These are phyloP conservation scores for Trichosanthes truncata DNA, from an alignment of 306 rosid species.

Conservation along the genomic window DNA sequence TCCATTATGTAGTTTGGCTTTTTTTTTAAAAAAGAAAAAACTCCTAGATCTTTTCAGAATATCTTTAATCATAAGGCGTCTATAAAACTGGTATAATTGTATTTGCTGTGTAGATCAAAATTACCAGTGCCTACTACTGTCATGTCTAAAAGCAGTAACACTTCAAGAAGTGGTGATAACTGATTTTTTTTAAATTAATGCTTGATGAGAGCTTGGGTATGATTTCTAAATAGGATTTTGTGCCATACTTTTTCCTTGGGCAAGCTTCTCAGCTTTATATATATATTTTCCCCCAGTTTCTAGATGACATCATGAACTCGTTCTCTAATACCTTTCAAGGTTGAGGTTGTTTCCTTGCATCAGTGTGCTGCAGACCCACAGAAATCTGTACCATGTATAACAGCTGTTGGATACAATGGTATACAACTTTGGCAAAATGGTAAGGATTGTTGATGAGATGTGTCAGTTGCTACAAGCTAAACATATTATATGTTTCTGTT, in stretches of 20 bases:
- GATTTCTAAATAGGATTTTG: background rate
- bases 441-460: slow-evolving; percentile 6
- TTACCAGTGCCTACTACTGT: background rate
- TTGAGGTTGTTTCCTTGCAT: slow-evolving; percentile 26
- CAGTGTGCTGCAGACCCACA: slow-evolving; percentile 35
- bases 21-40: background rate
- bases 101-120: background rate
- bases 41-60: background rate
- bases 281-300: background rate
- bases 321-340: background rate
- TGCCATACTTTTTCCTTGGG: background rate
- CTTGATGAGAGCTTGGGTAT: background rate
- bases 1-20: background rate
- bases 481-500: background rate
- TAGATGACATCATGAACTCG: background rate
- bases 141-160: background rate
- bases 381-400: slow-evolving; percentile 34
- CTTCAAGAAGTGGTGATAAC: background rate
- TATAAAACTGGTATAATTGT: background rate
- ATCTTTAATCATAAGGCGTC: background rate
- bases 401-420: slow-evolving; percentile 49
- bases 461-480: background rate
- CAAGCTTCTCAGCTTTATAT: background rate
- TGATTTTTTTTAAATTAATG: background rate
- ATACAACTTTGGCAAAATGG: slow-evolving; percentile 50